phyloP scores from a whole-genome alignment of 352 stramenopile species.

The Phytophthora crassamura region DNA sequence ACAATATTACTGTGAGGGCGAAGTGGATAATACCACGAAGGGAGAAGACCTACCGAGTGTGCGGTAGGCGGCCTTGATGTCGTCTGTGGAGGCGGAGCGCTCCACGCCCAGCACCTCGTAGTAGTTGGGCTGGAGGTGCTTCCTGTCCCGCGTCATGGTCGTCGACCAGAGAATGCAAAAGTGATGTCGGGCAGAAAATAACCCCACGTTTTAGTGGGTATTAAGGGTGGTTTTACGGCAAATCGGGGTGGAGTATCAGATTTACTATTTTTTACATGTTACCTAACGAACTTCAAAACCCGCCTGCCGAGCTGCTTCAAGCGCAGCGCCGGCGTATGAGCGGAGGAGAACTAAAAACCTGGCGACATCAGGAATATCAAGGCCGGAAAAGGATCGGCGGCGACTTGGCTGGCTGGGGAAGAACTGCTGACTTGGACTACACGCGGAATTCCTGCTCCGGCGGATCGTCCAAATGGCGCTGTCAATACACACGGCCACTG shows the following conservation, averaged over 20 bases:
- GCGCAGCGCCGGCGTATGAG: constrained; percentile 18
- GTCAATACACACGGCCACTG: constrained; percentile 20
- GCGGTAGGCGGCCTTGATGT: constrained; percentile 83
- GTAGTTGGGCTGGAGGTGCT: constrained; percentile 49
- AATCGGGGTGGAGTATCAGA: constrained; percentile 7
- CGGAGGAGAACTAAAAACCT: constrained; percentile 15
- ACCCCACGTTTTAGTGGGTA: constrained; percentile 10
- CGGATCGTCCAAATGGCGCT: constrained; percentile 58
- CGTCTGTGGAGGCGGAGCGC: constrained; percentile 63
- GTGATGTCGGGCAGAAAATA: constrained; percentile 6
- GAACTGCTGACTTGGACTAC: constrained; percentile 20
- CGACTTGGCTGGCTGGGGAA: not conserved
- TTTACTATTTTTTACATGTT: constrained; percentile 43
- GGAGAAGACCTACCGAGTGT: constrained; percentile 57
- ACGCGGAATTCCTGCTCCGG: constrained; percentile 40
- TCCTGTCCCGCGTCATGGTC: constrained; percentile 26
- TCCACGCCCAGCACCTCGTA: constrained; percentile 73
- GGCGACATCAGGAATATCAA: constrained; percentile 22
- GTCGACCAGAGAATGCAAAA: not conserved
- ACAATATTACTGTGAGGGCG: not conserved
- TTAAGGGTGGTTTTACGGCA: constrained; percentile 22
- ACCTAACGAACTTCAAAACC: constrained; percentile 36
- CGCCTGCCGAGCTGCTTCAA: constrained; percentile 28
- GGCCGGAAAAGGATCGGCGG: constrained; percentile 1
- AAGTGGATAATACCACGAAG: not conserved